phyloP scores from a whole-genome alignment of 805 yeast genomes.

The Starmerella geochares region DNA sequence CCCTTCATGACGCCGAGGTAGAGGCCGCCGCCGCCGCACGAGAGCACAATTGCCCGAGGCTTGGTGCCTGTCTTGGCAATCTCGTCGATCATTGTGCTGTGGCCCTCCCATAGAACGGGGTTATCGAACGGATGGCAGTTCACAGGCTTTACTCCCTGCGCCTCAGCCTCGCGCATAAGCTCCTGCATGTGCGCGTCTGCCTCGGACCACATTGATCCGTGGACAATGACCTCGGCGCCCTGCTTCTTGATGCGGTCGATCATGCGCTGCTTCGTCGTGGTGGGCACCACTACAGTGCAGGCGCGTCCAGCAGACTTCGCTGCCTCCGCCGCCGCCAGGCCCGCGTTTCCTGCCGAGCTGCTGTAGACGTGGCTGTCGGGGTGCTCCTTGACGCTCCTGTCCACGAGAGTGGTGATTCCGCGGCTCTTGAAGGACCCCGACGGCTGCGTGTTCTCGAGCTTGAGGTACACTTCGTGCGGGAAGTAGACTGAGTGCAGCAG shows the following conservation, averaged over 20 bases:
- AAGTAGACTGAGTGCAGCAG: conserved; percentile 58
- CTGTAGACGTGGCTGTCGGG: conserved; percentile 55
- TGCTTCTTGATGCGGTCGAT: conserved; percentile 36
- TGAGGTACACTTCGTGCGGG: conserved; percentile 63
- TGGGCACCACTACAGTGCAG: conserved; percentile 57
- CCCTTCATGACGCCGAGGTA: conserved; percentile 81
- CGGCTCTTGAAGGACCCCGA: conserved; percentile 83
- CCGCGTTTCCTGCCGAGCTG: conserved; percentile 87
- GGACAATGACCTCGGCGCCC: conserved; percentile 44
- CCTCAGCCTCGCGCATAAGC: conserved; percentile 33
- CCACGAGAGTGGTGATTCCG: conserved; percentile 21
- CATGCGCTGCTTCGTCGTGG: conserved; percentile 39
- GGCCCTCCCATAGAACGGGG: conserved; percentile 89
- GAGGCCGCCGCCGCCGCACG: conserved; percentile 96
- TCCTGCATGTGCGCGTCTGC: conserved; percentile 69
- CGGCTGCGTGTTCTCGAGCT: conserved; percentile 80
- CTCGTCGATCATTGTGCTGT: conserved; percentile 87
- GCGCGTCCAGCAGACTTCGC: conserved; percentile 51
- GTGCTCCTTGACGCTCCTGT: conserved; percentile 34
- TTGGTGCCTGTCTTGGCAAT: conserved; percentile 57
- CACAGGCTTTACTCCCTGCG: conserved; percentile 71
- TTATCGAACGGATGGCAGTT: conserved; percentile 91
- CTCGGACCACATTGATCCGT: conserved; percentile 70
- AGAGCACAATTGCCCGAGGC: conserved; percentile 74
- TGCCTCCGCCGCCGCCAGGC: conserved; percentile 89